Evolutionary conservation across 176 grass and related monocot genomes (phyloP), one percentile per base, ranked within the genome.

Genomic region (Cenchrus fungigraminus): DNA sequence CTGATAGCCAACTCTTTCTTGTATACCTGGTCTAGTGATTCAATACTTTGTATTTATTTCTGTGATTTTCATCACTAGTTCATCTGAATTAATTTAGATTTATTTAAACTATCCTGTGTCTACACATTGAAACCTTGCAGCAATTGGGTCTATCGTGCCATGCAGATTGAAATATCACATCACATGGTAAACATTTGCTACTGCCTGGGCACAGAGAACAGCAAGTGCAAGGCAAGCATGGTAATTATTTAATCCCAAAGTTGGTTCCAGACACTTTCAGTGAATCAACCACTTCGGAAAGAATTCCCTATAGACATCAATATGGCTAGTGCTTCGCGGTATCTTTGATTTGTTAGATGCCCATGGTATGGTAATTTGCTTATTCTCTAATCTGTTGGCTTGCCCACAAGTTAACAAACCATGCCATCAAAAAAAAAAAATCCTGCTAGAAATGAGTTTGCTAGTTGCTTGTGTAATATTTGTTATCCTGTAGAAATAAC

Each of bases 271-370:
- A 58, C 58, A 2, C 49, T 78, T 71, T 57, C 50, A 59, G 29
- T 78, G 28, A 59, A 32, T 44, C 11, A 16, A 68, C 67, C 83
- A 60, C 49, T 83, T 90, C 8, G 50, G 42, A 62, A 90, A 66
- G 55, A 73, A 66, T 16, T 45, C 73, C 73, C 29, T 58, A 13
- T 14, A 71, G 59, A 67, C 31, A 73, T 76, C 53, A 12, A 58
- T 74, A 15, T 61, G 6, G 17, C 40, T 71, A 63, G 37, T 81
- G 54, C 65, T 54, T 67, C 11, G 2, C 79, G 57, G 17, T 68
- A 87, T 53, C 29, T 61, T 51, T 78, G 20, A 69, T 79, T 73
- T 79, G 60, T 73, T 72, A 57, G n/a, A 60, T 83, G 28, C 59
- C 20, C 40, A 79, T 68, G 46, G 5, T 15, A 40, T 45, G 6